These are phyloP conservation scores for Adansonia rubrostipa DNA, from an alignment of 441 rosid species.

Conservation along the genomic window DNA sequence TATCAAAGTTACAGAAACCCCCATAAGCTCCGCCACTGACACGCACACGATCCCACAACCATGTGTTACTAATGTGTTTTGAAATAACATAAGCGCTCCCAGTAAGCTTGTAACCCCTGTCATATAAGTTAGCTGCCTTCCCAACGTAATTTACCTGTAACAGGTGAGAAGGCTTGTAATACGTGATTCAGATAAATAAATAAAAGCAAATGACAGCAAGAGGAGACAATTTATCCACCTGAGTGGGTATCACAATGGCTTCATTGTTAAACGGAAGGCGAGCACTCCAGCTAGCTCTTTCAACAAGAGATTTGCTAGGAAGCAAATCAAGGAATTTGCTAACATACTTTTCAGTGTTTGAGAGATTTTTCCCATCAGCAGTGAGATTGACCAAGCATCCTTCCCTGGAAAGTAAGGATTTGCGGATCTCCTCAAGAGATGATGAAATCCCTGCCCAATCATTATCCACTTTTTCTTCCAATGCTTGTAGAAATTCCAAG, in stretches of 20 bases:
- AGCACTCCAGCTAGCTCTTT: slow-evolving; percentile 54
- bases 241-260: slow-evolving; percentile 93
- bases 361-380: slow-evolving; percentile 75
- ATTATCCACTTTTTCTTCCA: slow-evolving; percentile 83
- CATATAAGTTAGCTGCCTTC: slow-evolving; percentile 83
- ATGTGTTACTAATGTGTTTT: slow-evolving; percentile 82
- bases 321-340: slow-evolving; percentile 86
- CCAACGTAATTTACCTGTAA: slow-evolving; percentile 95
- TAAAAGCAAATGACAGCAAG: neutral
- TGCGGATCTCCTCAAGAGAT: slow-evolving; percentile 85
- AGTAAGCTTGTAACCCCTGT: slow-evolving; percentile 68
- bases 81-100: slow-evolving; percentile 97
- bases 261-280: slow-evolving; percentile 68
- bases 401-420: slow-evolving; percentile 70
- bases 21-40: slow-evolving; percentile 99
- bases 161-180: slow-evolving; percentile 13
- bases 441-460: slow-evolving; percentile 89
- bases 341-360: slow-evolving; percentile 56
- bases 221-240: slow-evolving; percentile 48
- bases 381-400: slow-evolving; percentile 91
- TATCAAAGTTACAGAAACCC: slow-evolving; percentile 91
- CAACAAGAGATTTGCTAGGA: slow-evolving; percentile 57
- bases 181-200: neutral
- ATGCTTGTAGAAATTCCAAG: slow-evolving; percentile 71
- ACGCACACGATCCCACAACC: slow-evolving; percentile 98